A percentile compares a stretch with the other conserved stretches of the same genome.
Conservation (phyloP, 257 asterid genomes). For the Pogostemon cablin region DNA sequence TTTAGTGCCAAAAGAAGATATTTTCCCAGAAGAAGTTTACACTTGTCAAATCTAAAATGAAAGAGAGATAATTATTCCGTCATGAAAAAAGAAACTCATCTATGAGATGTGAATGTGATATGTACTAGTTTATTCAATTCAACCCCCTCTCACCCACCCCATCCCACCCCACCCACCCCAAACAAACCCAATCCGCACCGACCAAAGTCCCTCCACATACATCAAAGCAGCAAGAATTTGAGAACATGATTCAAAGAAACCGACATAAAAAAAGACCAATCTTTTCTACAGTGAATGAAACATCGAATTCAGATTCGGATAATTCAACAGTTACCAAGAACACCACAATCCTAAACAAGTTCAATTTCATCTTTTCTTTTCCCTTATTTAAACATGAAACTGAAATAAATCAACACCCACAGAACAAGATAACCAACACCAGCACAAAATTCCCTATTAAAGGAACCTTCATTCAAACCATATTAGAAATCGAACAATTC, state of each 20-base stretch:
- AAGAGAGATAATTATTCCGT: conserved; percentile 24
- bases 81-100: conserved; percentile 28
- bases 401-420: not conserved
- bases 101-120: not conserved
- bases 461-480: conserved; percentile 14
- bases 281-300: conserved; percentile 25
- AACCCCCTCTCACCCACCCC: conserved; percentile 3
- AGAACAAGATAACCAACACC: not conserved
- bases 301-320: conserved; percentile 10
- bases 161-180: not conserved
- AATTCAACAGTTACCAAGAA: conserved; percentile 6
- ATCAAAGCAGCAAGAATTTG: conserved; percentile 2
- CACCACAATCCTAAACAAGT: conserved; percentile 12
- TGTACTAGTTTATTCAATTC: conserved; percentile 14
- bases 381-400: not conserved
- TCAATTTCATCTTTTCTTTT: not conserved
- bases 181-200: not conserved
- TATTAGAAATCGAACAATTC: not conserved
- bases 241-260: conserved; percentile 22
- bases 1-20: conserved; percentile 18
- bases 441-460: not conserved
- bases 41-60: not conserved
- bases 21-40: not conserved
- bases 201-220: conserved; percentile 1
- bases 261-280: conserved; percentile 21